A percentile compares a stretch with the other conserved stretches of the same genome.
Conservation (phyloP, 306 rosid species). For the Lotus japonicus region DNA sequence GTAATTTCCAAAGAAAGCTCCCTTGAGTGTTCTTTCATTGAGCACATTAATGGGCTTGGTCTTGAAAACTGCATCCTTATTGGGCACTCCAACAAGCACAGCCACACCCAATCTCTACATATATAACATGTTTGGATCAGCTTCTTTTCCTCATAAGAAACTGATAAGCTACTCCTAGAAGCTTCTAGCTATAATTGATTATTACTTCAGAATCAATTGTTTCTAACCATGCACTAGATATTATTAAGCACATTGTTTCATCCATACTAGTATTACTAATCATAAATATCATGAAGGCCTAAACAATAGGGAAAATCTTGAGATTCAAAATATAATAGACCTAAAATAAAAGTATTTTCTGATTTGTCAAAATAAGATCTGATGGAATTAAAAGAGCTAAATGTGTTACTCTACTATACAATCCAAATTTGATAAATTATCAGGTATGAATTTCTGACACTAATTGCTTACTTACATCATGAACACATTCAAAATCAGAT, state of each 20-base stretch:
- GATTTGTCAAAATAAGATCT: neutral
- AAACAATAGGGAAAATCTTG: too few species aligned
- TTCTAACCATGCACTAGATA: too few species aligned
- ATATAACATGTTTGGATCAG: neutral
- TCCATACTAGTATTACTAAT: too few species aligned
- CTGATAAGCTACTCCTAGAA: too few species aligned
- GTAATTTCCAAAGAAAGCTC: slow-evolving; percentile 54
- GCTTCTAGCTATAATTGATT: too few species aligned
- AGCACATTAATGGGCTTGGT: slow-evolving; percentile 37
- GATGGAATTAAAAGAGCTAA: neutral
- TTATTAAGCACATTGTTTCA: too few species aligned
- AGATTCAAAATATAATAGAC: too few species aligned
- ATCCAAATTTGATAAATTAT: neutral
- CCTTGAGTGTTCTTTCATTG: slow-evolving; percentile 40
- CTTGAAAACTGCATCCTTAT: slow-evolving; percentile 35
- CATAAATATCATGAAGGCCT: too few species aligned
- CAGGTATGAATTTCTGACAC: neutral
- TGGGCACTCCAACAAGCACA: slow-evolving; percentile 47
- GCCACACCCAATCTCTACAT: slow-evolving; percentile 52
- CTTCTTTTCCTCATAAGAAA: too few species aligned
- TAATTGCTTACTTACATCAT: slow-evolving; percentile 34
- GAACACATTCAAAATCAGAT: slow-evolving; percentile 53
- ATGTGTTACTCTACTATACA: neutral
- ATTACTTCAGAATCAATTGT: neutral
- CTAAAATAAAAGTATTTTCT: neutral